phyloP scores from a whole-genome alignment of 257 asterid genomes.

The Plantago ovata region DNA sequence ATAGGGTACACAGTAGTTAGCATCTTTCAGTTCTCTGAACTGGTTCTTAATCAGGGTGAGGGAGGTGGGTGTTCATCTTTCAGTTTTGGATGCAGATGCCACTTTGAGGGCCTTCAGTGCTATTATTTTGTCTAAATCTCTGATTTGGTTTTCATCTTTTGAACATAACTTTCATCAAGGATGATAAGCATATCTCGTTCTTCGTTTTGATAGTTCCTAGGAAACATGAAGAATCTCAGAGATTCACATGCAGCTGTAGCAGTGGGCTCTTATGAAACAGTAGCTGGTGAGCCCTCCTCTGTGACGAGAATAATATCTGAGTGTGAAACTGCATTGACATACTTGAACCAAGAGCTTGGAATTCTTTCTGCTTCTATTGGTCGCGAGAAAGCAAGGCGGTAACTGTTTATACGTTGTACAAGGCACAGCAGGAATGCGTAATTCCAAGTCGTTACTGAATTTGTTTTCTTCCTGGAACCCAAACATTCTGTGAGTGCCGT shows the following conservation, averaged over 20 bases:
- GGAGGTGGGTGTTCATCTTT: too few species aligned
- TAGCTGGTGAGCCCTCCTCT: slow-evolving; percentile 18
- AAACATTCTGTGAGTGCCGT: neutral
- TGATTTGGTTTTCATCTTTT: neutral
- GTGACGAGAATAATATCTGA: slow-evolving; percentile 10
- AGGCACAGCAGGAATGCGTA: neutral
- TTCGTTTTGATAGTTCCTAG: slow-evolving; percentile 55
- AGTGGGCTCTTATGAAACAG: slow-evolving; percentile 25
- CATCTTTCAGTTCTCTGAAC: too few species aligned
- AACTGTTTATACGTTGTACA: neutral
- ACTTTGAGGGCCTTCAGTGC: too few species aligned
- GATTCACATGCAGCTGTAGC: slow-evolving; percentile 95
- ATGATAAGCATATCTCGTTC: neutral
- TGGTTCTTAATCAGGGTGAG: too few species aligned
- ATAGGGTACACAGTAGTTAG: too few species aligned
- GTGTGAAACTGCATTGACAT: slow-evolving; percentile 49
- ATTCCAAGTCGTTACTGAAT: neutral
- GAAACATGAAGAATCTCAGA: slow-evolving; percentile 90
- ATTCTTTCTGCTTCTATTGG: slow-evolving; percentile 39
- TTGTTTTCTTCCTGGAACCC: neutral
- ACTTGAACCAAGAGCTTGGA: slow-evolving; percentile 81
- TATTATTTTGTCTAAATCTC: too few species aligned
- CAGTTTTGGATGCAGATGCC: too few species aligned
- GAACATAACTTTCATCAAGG: too few species aligned
- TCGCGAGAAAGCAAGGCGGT: neutral